Base-by-base conservation (phyloP, 495 filamentous ascomycete species). In the Aspergillus funiculosus region DNA sequence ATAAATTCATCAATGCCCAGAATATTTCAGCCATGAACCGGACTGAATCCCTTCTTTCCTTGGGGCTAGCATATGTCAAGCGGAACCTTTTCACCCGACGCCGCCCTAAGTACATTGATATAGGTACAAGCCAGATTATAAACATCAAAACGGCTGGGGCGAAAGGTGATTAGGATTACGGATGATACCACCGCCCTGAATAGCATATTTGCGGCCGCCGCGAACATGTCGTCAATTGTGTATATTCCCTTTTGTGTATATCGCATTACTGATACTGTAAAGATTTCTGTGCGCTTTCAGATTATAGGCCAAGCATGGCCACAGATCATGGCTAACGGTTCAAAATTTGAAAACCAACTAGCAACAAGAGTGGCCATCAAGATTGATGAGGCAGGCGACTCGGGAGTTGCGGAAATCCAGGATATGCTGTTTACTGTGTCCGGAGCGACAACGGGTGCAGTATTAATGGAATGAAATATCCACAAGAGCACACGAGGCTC, bases 391-490 rank as follows among this genome's bases (percentile, higher is more conserved):
- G 68, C 76, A 5, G 89, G 87, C 21, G 86, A 94, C 46, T 53
- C 66, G 18, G 88, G 89, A 21, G 62, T 67, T 11, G 75, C 89
- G 21, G 87, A 94, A 63, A 87, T 92, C 53, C 80, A 78, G 0
- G 87, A 90, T 43, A 68, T 95, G 48, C 70, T 95, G 35, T 87
- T 95, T 57, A 64, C 56, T 0, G 49, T 89, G 79, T 32, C 70
- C 76, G 53, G 89, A 78, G 66, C 84, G 0, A 80, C 83, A 46
- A 86, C 89, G 14, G 89, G 89, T 30, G 87, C 86, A 17, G 79
- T 92, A 48, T 63, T 95, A 22, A 72, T 94, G 56, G 75, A 95
- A 58, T 95, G 87, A 86, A 94, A 95, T 61, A 57, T 94, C 3
- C 77, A 71, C 8, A 70, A 77, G 17, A 62, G 68, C 0, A 57